Percentiles rank a stretch among this genome's conserved stretches.
These are phyloP conservation scores for Xylariaceae sp. DNA, from an alignment of 2,329 filamentous ascomycete species.

Conservation along the genomic window DNA sequence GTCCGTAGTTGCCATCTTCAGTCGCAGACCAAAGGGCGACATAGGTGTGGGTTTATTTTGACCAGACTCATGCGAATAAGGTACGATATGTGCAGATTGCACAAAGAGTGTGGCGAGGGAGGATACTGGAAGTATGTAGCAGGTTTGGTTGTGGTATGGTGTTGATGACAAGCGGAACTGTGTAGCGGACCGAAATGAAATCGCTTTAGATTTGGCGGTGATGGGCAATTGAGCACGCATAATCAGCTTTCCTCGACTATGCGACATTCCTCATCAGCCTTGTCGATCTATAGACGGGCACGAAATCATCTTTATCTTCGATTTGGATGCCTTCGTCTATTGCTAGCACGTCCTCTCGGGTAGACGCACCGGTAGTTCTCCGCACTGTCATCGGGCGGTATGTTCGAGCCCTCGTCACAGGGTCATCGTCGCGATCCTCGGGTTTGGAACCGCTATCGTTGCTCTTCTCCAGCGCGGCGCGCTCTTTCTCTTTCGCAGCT, in stretches of 20 bases:
- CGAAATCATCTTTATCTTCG: slow-evolving; percentile 28
- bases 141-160: neutral
- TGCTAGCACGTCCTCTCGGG: slow-evolving; percentile 22
- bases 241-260: slow-evolving; percentile 7
- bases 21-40: no score
- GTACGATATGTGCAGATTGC: no score
- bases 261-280: slow-evolving; percentile 20
- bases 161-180: neutral
- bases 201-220: no score
- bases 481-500: slow-evolving; percentile 57
- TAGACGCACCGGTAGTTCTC: slow-evolving; percentile 36
- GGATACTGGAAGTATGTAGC: neutral
- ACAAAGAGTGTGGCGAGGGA: no score
- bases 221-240: neutral
- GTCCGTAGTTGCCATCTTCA: no score
- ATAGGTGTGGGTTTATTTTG: no score
- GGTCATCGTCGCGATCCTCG: slow-evolving; percentile 8
- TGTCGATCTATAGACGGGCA: slow-evolving; percentile 22
- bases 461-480: slow-evolving; percentile 50
- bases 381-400: slow-evolving; percentile 53
- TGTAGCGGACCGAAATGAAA: neutral
- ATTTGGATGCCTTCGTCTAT: slow-evolving; percentile 32
- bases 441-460: slow-evolving; percentile 2
- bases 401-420: slow-evolving; percentile 39
- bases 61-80: no score